Evolutionary conservation across 768 basidiomycete species (phyloP), one percentile per base, ranked within the genome.

Genomic region (Macrolepiota fuliginosa): DNA sequence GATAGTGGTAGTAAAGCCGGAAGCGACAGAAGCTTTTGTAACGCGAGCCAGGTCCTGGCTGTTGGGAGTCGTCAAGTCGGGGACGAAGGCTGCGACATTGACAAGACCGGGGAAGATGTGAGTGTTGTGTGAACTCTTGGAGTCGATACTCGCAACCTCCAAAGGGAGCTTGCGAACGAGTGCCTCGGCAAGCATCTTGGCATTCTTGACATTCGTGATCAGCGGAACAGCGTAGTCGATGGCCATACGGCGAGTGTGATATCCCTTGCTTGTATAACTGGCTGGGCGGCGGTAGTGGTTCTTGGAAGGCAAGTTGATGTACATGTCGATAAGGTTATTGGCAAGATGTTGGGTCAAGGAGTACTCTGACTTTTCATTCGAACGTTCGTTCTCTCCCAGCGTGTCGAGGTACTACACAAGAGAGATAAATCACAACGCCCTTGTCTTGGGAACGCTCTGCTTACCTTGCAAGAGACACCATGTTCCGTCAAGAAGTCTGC

Each of bases 171-270:
- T 94, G 65, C 94, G 86, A 54, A 94, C 88, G 53, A 96, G 79
- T 1, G 96, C 97, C 76, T 98, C 95, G 15, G 93, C 91, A 42
- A 98, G 84, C 71, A 99, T 82, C 74, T 98, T 99, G 59, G 96
- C 96, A 70, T 94, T 95, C 80, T 99, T 99, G 78, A 99, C 91
- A 73, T 99, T 98, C 47, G 96, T 98, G 71, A 98, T 94, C 55
- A 98, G 82, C 1, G 97, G 97, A 36, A 98, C 89, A 32, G 96
- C 97, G 69, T 96, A 98, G 74, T 99, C 97, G 65, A 99, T 95
- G 5, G 97, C 97, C 95, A 98, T 96, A 55, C 97, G 91, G 67
- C 97, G 91, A 32, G 96, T 96, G 63, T 88, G 87, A 74, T 98
- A 98, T 7, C 97, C 97, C 72, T 97, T 96, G 74, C 94, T 97